Conservation (phyloP, 352 stramenopile species). For the Globisporangium perplexum region DNA sequence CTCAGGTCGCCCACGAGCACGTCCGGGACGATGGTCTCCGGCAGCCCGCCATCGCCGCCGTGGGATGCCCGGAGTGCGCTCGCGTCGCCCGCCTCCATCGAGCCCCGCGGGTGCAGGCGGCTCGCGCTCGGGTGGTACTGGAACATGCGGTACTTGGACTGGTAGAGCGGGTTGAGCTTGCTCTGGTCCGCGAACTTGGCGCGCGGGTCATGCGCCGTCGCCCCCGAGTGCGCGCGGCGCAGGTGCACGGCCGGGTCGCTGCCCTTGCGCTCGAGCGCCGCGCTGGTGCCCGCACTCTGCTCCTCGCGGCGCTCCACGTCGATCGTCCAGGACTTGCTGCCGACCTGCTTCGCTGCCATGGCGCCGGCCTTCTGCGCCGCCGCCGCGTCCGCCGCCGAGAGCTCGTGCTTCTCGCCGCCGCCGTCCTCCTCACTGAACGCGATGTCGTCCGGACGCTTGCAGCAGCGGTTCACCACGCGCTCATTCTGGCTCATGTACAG, state of each 20-base stretch:
- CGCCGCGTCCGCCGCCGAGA: slow-evolving; percentile 10
- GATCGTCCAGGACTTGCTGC: slow-evolving; percentile 23
- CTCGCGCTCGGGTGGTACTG: slow-evolving; percentile 39
- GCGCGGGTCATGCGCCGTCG: slow-evolving; percentile 7
- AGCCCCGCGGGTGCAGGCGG: slow-evolving; percentile 9
- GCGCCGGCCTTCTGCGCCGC: neutral
- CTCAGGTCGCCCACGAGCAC: neutral
- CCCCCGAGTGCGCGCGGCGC: slow-evolving; percentile 3
- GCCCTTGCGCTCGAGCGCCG: slow-evolving; percentile 1
- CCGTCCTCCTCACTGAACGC: slow-evolving; percentile 10
- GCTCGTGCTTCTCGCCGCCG: slow-evolving; percentile 10
- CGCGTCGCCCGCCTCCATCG: slow-evolving; percentile 1
- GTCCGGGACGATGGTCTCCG: neutral
- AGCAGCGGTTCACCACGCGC: slow-evolving; percentile 45
- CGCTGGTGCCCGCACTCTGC: neutral
- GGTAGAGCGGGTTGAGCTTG: slow-evolving; percentile 44
- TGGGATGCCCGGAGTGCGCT: no score
- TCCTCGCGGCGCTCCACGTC: slow-evolving; percentile 21
- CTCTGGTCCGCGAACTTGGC: slow-evolving; percentile 28
- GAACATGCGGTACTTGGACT: slow-evolving; percentile 71
- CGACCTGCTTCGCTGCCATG: neutral
- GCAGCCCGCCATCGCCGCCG: no score
- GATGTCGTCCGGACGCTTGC: slow-evolving; percentile 35
- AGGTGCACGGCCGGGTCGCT: slow-evolving; percentile 17
- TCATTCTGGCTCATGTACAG: slow-evolving; percentile 72